Conservation (phyloP, 139 green algal genomes). For the Micractinium conductrix region DNA sequence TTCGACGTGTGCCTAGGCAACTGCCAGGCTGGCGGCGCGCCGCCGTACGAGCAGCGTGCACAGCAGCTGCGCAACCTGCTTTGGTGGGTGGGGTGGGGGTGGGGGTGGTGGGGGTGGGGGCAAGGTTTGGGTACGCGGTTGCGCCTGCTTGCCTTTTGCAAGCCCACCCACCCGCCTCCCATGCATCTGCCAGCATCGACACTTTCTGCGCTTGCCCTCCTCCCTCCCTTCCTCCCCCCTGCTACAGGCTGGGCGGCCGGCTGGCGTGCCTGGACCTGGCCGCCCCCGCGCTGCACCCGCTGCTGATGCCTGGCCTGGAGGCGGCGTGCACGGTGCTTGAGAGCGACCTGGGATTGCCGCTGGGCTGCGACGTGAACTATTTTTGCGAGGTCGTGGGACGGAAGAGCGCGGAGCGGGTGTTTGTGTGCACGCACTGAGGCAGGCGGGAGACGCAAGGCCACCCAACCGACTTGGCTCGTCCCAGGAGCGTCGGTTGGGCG, state of each 20-base stretch:
- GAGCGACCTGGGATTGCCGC: slow-evolving; percentile 24
- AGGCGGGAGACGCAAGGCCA: no score
- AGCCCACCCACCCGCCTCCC: neutral
- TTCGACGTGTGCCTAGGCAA: slow-evolving; percentile 30
- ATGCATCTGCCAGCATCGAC: neutral
- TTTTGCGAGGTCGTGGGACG: slow-evolving; percentile 15
- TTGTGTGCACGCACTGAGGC: slow-evolving; percentile 21
- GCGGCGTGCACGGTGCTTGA: slow-evolving; percentile 28
- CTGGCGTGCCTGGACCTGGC: slow-evolving; percentile 19
- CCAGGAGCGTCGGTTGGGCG: no score
- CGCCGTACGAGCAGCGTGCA: slow-evolving; percentile 7
- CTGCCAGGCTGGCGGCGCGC: slow-evolving; percentile 23
- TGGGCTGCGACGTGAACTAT: slow-evolving; percentile 33
- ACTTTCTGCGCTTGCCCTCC: neutral
- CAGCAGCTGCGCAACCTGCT: slow-evolving; percentile 31
- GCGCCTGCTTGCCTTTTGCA: no score
- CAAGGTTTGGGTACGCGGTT: no score
- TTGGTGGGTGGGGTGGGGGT: slow-evolving; percentile 15
- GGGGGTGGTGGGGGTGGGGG: neutral
- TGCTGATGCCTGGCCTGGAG: slow-evolving; percentile 41
- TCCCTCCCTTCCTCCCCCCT: neutral
- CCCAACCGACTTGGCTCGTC: no score
- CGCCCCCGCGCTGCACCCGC: neutral
- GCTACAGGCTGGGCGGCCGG: slow-evolving; percentile 1
- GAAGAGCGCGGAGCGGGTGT: slow-evolving; percentile 6